phyloP scores from a whole-genome alignment of 2,329 filamentous ascomycete genomes.

The Fusarium pseudocircinatum region DNA sequence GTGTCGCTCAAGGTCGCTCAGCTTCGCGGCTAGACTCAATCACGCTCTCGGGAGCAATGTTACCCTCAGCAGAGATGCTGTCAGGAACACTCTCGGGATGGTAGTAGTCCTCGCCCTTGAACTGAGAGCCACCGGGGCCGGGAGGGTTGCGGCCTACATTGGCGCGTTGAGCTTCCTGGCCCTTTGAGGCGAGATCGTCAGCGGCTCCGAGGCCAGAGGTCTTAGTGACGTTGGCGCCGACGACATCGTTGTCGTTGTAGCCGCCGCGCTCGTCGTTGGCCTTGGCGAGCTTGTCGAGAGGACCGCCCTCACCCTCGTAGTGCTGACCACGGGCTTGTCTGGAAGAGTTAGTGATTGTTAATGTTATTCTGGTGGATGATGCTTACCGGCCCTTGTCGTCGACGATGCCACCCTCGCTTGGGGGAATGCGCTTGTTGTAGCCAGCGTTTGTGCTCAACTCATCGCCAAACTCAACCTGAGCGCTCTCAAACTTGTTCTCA shows the following conservation, averaged over 20 bases:
- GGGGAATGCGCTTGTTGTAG: slow-evolving; percentile 58
- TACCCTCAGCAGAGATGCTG: slow-evolving; percentile 53
- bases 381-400: slow-evolving; percentile 57
- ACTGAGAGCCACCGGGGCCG: slow-evolving; percentile 50
- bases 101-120: slow-evolving; percentile 55
- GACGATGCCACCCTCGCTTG: slow-evolving; percentile 55
- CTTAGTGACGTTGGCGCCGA: slow-evolving; percentile 37
- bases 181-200: slow-evolving; percentile 48
- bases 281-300: slow-evolving; percentile 51
- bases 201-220: slow-evolving; percentile 36
- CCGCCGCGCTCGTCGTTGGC: slow-evolving; percentile 46
- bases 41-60: slow-evolving; percentile 54
- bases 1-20: slow-evolving; percentile 7
- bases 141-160: slow-evolving; percentile 52
- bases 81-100: slow-evolving; percentile 54
- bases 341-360: too few relatives aligned
- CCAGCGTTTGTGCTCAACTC: slow-evolving; percentile 57
- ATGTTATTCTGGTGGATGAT: too few relatives aligned
- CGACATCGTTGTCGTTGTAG: slow-evolving; percentile 51
- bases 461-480: slow-evolving; percentile 49
- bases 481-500: slow-evolving; percentile 54
- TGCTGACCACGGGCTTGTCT: slow-evolving; percentile 55
- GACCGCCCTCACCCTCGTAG: slow-evolving; percentile 56
- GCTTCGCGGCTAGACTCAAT: slow-evolving; percentile 48
- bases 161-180: slow-evolving; percentile 49